Evolutionary conservation across 2,329 filamentous ascomycete genomes (phyloP).

Genomic region (Pleoardoris graminearum): DNA sequence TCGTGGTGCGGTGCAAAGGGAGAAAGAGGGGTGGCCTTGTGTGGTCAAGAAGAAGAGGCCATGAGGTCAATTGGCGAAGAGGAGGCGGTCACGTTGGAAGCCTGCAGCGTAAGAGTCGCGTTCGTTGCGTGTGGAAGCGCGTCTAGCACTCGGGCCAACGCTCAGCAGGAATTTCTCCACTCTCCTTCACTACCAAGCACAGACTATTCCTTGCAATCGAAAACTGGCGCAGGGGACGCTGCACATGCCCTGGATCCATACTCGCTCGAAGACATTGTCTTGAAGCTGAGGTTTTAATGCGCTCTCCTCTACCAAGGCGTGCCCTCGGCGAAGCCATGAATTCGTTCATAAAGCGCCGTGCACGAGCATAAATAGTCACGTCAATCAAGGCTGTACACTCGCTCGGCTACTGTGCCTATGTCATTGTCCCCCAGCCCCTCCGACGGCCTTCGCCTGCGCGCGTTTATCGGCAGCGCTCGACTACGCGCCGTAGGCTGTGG

Average conservation of each 20-base stretch:
- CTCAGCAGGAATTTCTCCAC: slow-evolving; percentile 20
- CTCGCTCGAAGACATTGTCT: background rate
- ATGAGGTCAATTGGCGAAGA: slow-evolving; percentile 41
- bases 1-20: slow-evolving; percentile 17
- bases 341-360: background rate
- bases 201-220: slow-evolving; percentile 14
- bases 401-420: slow-evolving; percentile 33
- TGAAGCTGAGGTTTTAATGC: background rate
- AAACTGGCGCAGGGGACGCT: background rate
- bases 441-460: slow-evolving; percentile 19
- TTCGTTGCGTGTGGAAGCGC: slow-evolving; percentile 32
- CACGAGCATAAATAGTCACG: slow-evolving; percentile 16
- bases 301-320: slow-evolving; percentile 1
- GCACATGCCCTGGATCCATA: slow-evolving; percentile 6
- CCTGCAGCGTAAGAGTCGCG: slow-evolving; percentile 19
- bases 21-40: slow-evolving; percentile 16
- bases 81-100: slow-evolving; percentile 32
- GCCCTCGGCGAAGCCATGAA: slow-evolving; percentile 16
- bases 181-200: slow-evolving; percentile 6
- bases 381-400: slow-evolving; percentile 30
- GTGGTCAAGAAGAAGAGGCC: slow-evolving; percentile 38
- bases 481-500: slow-evolving; percentile 23
- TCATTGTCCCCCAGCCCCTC: slow-evolving; percentile 39
- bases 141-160: slow-evolving; percentile 32
- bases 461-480: slow-evolving; percentile 26